Evolutionary conservation across 140 eudicot genomes (phyloP), one percentile per base, ranked within the genome.

Genomic region (Oenanthe javanica): DNA sequence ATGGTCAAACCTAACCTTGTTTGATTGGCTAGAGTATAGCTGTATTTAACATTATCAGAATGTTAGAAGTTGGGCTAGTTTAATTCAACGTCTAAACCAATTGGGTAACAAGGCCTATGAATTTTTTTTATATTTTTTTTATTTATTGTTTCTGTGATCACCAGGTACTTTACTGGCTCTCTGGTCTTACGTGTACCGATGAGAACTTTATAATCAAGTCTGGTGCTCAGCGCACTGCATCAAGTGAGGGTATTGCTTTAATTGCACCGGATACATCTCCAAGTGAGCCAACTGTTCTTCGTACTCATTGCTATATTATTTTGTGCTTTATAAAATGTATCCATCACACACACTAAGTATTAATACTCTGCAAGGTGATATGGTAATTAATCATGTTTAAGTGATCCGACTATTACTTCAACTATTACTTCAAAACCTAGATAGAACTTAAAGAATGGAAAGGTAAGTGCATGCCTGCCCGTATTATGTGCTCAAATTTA

Each of bases 151-250:
- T 69, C 14, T 15, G 3, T 25, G 19, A 74, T 27, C 57, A 25
- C 59, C 81, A 94, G 99, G 97, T 95, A 15, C 97, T 95, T 73
- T 95, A 93, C 88, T 95, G 97, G 97, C 93, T 95, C 21, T 95
- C 99, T 81, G 99, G 99, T 50, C 93, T 95, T 27, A 79, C 97
- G 40, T 95, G 99, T 89, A 88, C 92, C 3, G 99, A 95, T 81
- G 99, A 95, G 84, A 95, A 95, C 84, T 95, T 95, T 75, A 95
- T 95, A 1, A 47, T 19, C 36, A 95, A 95, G 85, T 87, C 99
- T 16, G 99, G 99, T 84, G 99, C 99, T 46, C 99, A 95, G 77
- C 93, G 97, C 82, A 91, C 82, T 84, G 99, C 99, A 82, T 91
- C 98, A 38, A 84, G 84, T 78, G 98, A 92, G 87, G 96, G 99